Conservation (phyloP, 805 yeast species). For the Phaffomyces thermotolerans region DNA sequence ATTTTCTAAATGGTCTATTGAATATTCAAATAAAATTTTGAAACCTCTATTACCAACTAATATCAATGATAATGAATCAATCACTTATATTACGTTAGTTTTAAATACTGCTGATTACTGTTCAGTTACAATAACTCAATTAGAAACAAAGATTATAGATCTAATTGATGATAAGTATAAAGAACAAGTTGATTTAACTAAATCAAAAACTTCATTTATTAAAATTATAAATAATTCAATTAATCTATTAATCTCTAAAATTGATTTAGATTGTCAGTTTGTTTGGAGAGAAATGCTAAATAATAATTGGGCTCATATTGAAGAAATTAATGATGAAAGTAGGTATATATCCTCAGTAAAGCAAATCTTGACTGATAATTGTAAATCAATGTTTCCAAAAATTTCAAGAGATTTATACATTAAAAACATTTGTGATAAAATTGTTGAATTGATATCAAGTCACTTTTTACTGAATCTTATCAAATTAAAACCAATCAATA, state of each 20-base stretch:
- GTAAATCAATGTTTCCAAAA: constrained; percentile 42
- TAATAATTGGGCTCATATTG: constrained; percentile 63
- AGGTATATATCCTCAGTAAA: constrained; percentile 57
- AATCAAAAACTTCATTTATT: constrained; percentile 48
- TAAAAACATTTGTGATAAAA: constrained; percentile 67
- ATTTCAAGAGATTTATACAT: constrained; percentile 65
- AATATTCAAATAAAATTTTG: constrained; percentile 47
- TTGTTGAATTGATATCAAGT: constrained; percentile 55
- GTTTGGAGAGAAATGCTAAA: constrained; percentile 81
- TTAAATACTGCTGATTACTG: constrained; percentile 89
- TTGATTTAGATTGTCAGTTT: constrained; percentile 53
- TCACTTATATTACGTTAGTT: constrained; percentile 60
- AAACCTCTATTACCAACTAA: constrained; percentile 42
- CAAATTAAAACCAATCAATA: constrained; percentile 60
- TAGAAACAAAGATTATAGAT: constrained; percentile 52
- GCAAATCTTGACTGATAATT: constrained; percentile 37
- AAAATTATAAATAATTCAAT: constrained; percentile 53
- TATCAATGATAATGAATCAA: constrained; percentile 45
- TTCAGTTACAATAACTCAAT: constrained; percentile 65
- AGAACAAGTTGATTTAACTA: constrained; percentile 43
- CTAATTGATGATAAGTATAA: constrained; percentile 35
- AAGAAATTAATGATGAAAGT: constrained; percentile 65
- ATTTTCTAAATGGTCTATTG: constrained; percentile 58
- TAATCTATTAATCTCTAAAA: constrained; percentile 46
- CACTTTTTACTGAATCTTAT: constrained; percentile 53